These are phyloP conservation scores for Chionographis japonica DNA, from an alignment of 106 monocot genomes.

Conservation along the genomic window DNA sequence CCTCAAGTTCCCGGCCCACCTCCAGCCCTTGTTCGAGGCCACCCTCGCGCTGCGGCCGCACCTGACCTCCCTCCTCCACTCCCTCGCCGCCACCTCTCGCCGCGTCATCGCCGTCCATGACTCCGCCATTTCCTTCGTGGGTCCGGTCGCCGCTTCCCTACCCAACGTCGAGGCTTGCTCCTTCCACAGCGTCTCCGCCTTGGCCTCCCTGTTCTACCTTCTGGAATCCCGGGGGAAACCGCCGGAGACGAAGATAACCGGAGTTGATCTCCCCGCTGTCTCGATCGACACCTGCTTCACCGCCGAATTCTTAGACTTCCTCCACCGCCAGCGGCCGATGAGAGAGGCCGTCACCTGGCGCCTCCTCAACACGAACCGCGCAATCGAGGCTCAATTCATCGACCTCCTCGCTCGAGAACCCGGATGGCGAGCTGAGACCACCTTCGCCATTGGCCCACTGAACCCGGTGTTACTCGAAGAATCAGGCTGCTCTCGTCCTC, in stretches of 20 bases:
- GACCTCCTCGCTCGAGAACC: background rate
- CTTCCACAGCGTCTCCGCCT: constrained; percentile 65
- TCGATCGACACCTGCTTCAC: constrained; percentile 47
- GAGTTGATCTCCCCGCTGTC: background rate
- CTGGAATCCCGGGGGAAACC: constrained; percentile 2
- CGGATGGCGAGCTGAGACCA: background rate
- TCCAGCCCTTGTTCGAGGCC: constrained; percentile 47
- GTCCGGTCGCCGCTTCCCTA: constrained; percentile 9
- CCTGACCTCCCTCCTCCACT: constrained; percentile 26
- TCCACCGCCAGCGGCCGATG: constrained; percentile 23
- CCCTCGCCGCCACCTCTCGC: constrained; percentile 25
- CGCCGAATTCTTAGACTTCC: constrained; percentile 36
- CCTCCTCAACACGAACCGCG: constrained; percentile 20
- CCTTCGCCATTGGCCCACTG: constrained; percentile 8
- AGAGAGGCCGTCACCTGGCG: constrained; percentile 15
- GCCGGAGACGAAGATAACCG: background rate
- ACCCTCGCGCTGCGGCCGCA: constrained; percentile 7
- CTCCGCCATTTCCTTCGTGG: constrained; percentile 70
- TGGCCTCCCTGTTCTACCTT: constrained; percentile 38
- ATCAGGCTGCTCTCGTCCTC: background rate
- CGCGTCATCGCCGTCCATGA: constrained; percentile 59
- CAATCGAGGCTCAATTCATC: constrained; percentile 7
- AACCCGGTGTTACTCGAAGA: background rate
- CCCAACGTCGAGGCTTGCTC: constrained; percentile 31
- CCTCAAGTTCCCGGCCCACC: constrained; percentile 39